Evolutionary conservation across 352 stramenopile genomes (phyloP), one percentile per base, ranked within the genome.

Genomic region (Phytophthora meadii): DNA sequence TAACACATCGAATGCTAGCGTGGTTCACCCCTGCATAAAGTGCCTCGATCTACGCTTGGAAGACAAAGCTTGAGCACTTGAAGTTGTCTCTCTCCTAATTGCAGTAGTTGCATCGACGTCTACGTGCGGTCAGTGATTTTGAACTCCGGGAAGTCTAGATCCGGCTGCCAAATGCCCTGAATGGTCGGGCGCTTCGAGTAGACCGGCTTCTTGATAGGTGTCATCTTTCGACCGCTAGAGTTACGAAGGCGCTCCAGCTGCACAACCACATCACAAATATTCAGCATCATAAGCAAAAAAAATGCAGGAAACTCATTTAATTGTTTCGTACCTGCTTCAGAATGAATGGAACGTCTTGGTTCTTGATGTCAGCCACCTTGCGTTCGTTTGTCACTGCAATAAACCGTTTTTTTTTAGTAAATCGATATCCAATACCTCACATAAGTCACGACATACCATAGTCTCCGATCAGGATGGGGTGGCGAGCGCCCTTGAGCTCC

Each of bases 211-310:
- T 96, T 96, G 65, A 96, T 90, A 52, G 45, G 63, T 56, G 88
- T 96, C 88, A 96, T 94, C 79, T 96, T 96, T 47, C 88, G 82
- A 55, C 88, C 88, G 59, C 88, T 96, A 59, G 88, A 90, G 80
- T 94, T 89, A 49, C 88, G 77, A 66, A 96, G 65, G 34, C 88
- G 86, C 70, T 94, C 80, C 24, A 96, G 76, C 87, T 94, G 41
- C 40, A 70, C 6, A 49, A 42, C 5, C 28, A 55, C 5, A 46
- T 7, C 34, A 32, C 27, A 51, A 17, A 5, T 39, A 51, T 28
- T 2, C 11, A 63, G 40, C 17, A 54, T 5, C 2, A 17, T 54
- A n/a, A 54, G 41, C 24, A 54, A 9, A 57, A 36, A 36, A 3
- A n/a, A 54, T 22, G 22, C 22, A 22, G 22, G 22, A 25, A 5